phyloP scores from a whole-genome alignment of 164 flowering plant species.

The Buxus sempervirens region DNA sequence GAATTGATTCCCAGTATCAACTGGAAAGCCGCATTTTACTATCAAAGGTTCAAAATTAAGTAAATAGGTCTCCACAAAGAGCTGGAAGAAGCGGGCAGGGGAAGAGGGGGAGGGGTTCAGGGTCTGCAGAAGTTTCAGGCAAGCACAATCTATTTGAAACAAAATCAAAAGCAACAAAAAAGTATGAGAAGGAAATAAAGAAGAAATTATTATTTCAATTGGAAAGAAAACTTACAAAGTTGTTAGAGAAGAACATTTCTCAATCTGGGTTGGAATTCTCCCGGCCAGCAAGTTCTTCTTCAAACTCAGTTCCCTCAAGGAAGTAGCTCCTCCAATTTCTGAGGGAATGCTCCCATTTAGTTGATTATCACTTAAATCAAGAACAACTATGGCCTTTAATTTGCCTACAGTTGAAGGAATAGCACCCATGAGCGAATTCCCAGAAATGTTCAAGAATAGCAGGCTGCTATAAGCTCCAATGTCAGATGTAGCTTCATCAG shows the following conservation, averaged over 20 bases:
- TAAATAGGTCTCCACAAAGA: background rate
- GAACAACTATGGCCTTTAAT: constrained; percentile 43
- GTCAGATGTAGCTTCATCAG: constrained; percentile 50
- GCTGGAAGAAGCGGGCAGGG: too few relatives aligned
- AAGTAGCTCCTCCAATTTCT: constrained; percentile 61
- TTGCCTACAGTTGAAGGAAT: constrained; percentile 68
- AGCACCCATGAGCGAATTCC: constrained; percentile 55
- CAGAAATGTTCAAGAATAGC: constrained; percentile 58
- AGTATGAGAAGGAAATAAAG: background rate
- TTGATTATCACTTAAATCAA: constrained; percentile 71
- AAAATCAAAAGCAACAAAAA: background rate
- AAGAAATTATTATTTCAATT: background rate
- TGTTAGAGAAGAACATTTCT: constrained; percentile 54
- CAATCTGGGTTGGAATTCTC: constrained; percentile 53
- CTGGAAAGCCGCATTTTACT: background rate
- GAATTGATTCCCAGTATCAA: too few relatives aligned
- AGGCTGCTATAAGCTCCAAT: constrained; percentile 53
- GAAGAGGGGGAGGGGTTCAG: too few relatives aligned
- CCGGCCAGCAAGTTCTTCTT: constrained; percentile 51
- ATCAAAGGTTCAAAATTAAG: background rate
- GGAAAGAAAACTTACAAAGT: constrained; percentile 53
- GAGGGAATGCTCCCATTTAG: constrained; percentile 73
- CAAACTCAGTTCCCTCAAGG: constrained; percentile 61
- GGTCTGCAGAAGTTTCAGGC: background rate
- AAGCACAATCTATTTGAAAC: background rate